Conservation (phyloP, 371 early-diverging fungal genomes). For the Sporodiniella umbellata region DNA sequence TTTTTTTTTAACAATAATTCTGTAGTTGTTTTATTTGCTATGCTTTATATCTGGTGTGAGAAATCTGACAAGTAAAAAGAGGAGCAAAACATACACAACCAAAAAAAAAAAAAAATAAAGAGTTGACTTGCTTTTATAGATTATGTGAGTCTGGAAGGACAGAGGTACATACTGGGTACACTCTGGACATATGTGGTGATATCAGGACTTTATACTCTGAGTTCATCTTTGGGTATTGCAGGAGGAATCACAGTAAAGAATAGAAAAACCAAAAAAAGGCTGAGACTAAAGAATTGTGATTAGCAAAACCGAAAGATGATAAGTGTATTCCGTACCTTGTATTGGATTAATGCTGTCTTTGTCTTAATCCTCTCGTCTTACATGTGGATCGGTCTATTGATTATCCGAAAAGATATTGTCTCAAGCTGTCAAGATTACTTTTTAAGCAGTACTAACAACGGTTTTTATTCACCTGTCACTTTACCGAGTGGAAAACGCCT, state of each 20-base stretch:
- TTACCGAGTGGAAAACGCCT: constrained; percentile 5
- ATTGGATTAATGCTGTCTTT: constrained; percentile 12
- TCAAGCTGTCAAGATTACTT: constrained; percentile 8
- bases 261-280: too few relatives aligned
- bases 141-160: not conserved
- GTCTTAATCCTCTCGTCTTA: constrained; percentile 4
- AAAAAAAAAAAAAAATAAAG: not conserved
- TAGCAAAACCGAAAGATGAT: constrained; percentile 22
- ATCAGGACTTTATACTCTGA: constrained; percentile 12
- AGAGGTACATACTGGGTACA: constrained; percentile 6
- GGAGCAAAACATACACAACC: not conserved
- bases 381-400: constrained; percentile 12
- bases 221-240: constrained; percentile 18
- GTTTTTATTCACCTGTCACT: constrained; percentile 9
- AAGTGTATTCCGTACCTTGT: constrained; percentile 12
- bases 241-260: constrained; percentile 19
- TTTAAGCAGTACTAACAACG: not conserved
- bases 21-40: not conserved
- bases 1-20: too few relatives aligned
- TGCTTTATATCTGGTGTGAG: not conserved
- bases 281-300: too few relatives aligned
- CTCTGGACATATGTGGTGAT: constrained; percentile 21
- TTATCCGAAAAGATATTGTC: constrained; percentile 7
- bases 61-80: not conserved
- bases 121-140: not conserved